phyloP scores from a whole-genome alignment of 2,329 filamentous ascomycete species.

The Lachnellula willkommii region DNA sequence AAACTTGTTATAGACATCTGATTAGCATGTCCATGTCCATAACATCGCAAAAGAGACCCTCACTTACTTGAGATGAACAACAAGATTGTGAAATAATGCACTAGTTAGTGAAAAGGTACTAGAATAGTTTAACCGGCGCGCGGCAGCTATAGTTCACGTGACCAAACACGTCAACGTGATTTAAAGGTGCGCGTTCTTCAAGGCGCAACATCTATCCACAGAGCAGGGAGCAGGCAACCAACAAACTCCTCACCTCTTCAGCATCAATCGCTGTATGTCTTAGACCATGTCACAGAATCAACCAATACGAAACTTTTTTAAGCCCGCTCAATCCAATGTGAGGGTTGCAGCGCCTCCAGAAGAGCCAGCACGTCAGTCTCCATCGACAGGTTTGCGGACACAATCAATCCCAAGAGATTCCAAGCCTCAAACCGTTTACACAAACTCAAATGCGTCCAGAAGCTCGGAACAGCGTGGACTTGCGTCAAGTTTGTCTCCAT shows the following conservation, averaged over 20 bases:
- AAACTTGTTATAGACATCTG: no score
- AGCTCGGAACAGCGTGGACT: background rate
- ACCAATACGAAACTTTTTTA: constrained; percentile 20
- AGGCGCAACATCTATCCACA: background rate
- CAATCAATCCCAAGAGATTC: background rate
- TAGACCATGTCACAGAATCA: constrained; percentile 13
- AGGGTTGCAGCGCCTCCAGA: background rate
- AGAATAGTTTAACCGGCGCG: background rate
- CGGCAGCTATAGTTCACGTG: background rate
- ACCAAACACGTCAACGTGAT: background rate
- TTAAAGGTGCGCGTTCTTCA: background rate
- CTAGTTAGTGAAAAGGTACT: no score
- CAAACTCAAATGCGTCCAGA: background rate
- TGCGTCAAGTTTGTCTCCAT: constrained; percentile 14
- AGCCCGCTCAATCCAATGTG: constrained; percentile 5
- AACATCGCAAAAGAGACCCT: no score
- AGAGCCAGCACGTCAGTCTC: background rate
- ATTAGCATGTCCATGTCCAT: no score
- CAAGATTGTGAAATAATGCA: background rate
- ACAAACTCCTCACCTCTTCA: background rate
- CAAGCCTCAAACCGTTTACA: background rate
- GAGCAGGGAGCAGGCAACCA: background rate
- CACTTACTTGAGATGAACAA: no score
- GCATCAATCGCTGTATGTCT: background rate
- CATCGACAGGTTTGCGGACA: background rate